Percentiles rank a stretch among this genome's conserved stretches.
phyloP scores from a whole-genome alignment of 352 stramenopile genomes.

The Phytopythium mirpurense region DNA sequence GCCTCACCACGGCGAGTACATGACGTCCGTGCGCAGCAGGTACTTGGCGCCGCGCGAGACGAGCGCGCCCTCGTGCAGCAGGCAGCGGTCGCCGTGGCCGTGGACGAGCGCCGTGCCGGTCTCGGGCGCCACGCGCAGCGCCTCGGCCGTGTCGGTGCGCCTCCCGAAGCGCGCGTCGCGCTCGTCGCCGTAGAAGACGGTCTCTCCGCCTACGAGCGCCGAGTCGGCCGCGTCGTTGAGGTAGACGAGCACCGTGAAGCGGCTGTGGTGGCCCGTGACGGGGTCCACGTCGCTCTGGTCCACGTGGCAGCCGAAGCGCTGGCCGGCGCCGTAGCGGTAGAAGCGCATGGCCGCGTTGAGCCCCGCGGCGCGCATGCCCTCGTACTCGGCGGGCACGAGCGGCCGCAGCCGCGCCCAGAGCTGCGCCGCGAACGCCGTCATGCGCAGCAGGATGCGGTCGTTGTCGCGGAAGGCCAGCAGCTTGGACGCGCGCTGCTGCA shows the following conservation, averaged over 20 bases:
- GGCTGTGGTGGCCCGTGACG: conserved; percentile 60
- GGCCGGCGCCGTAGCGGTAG: conserved; percentile 63
- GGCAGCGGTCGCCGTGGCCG: conserved; percentile 63
- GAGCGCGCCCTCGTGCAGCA: conserved; percentile 70
- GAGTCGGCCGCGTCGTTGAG: conserved; percentile 74
- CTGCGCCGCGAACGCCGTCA: conserved; percentile 56
- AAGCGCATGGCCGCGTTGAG: conserved; percentile 74
- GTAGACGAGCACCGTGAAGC: conserved; percentile 81
- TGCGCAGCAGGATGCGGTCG: conserved; percentile 54
- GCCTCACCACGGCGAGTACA: conserved; percentile 65
- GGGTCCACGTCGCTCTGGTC: conserved; percentile 81
- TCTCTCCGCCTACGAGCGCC: conserved; percentile 54
- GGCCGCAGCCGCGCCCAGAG: conserved; percentile 59
- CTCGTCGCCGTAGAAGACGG: conserved; percentile 70
- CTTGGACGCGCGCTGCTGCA: conserved; percentile 59
- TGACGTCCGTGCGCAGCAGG: conserved; percentile 73
- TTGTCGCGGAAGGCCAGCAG: conserved; percentile 78
- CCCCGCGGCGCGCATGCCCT: conserved; percentile 56
- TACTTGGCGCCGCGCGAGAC: conserved; percentile 67
- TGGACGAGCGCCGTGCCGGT: conserved; percentile 70
- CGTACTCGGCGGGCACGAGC: conserved; percentile 50
- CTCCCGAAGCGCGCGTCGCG: conserved; percentile 19
- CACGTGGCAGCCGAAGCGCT: conserved; percentile 80
- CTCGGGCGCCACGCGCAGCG: conserved; percentile 46
- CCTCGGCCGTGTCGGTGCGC: conserved; percentile 4